Evolutionary conservation across 345 rosid species (phyloP).

Genomic region (Lagerstroemia speciosa): DNA sequence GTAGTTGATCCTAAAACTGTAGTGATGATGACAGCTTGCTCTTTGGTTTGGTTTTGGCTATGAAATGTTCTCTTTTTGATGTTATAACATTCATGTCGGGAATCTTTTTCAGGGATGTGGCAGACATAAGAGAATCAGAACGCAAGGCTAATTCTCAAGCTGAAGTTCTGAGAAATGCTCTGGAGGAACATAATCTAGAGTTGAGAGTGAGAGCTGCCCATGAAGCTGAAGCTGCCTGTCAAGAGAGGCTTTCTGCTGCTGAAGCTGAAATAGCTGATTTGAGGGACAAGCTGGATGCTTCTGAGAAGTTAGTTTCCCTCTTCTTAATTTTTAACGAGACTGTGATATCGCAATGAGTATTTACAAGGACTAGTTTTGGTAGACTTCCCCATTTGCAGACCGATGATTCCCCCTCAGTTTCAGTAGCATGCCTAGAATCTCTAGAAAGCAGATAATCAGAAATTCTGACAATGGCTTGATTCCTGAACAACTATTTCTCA

Average conservation of each 20-base stretch:
- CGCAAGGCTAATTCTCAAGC: conserved; percentile 67
- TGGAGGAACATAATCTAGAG: conserved; percentile 85
- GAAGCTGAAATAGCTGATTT: conserved; percentile 80
- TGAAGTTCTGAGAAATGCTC: conserved; percentile 50
- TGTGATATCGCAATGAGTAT: background rate
- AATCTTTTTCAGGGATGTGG: conserved; percentile 40
- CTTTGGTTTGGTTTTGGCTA: background rate
- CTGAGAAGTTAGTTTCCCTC: conserved; percentile 49
- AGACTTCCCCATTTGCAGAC: background rate
- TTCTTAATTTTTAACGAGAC: background rate
- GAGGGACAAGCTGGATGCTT: conserved; percentile 61
- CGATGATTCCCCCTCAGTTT: background rate
- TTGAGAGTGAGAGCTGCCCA: conserved; percentile 94
- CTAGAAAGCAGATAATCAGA: background rate
- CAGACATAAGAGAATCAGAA: conserved; percentile 77
- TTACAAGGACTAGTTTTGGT: background rate
- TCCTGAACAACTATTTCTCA: background rate
- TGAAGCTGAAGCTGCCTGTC: conserved; percentile 88
- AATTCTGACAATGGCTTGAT: background rate
- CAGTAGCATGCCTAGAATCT: background rate
- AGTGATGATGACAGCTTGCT: background rate
- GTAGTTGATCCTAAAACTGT: background rate
- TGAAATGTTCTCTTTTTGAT: background rate
- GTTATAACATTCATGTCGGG: background rate
- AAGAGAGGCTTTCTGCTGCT: conserved; percentile 70